These are phyloP conservation scores for Neurospora sp. DNA, from an alignment of 2,329 filamentous ascomycete genomes.

Conservation along the genomic window DNA sequence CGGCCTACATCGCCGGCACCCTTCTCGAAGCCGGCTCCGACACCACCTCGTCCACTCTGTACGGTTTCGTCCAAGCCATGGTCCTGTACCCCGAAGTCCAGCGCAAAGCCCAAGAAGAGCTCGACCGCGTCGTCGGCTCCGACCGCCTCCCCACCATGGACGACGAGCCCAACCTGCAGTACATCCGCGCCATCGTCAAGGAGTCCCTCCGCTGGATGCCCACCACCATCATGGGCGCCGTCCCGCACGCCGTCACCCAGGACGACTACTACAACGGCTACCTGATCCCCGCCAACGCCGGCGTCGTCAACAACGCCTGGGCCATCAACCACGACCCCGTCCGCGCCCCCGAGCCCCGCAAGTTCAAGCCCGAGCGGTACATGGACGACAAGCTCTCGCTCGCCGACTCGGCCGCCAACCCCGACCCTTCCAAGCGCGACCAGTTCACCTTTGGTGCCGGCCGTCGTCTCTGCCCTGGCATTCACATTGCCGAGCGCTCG, in stretches of 20 bases:
- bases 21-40: conserved; percentile 32
- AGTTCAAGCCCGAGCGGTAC: conserved; percentile 33
- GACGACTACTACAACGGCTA: conserved; percentile 35
- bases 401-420: conserved; percentile 20
- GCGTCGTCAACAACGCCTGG: conserved; percentile 35
- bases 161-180: conserved; percentile 30
- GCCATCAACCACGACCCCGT: conserved; percentile 35
- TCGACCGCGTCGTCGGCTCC: conserved; percentile 31
- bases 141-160: conserved; percentile 28
- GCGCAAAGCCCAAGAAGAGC: conserved; percentile 27
- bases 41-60: conserved; percentile 31
- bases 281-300: conserved; percentile 34
- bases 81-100: conserved; percentile 31
- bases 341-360: conserved; percentile 29
- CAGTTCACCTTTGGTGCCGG: conserved; percentile 47
- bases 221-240: conserved; percentile 25
- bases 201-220: conserved; percentile 37
- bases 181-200: conserved; percentile 32
- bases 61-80: conserved; percentile 38
- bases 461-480: conserved; percentile 46
- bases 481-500: conserved; percentile 40
- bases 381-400: conserved; percentile 17
- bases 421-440: conserved; percentile 31
- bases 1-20: conserved; percentile 25
- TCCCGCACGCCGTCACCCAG: conserved; percentile 31